These are phyloP conservation scores for Lycium ferocissimum DNA, from an alignment of 257 asterid genomes.

Conservation along the genomic window DNA sequence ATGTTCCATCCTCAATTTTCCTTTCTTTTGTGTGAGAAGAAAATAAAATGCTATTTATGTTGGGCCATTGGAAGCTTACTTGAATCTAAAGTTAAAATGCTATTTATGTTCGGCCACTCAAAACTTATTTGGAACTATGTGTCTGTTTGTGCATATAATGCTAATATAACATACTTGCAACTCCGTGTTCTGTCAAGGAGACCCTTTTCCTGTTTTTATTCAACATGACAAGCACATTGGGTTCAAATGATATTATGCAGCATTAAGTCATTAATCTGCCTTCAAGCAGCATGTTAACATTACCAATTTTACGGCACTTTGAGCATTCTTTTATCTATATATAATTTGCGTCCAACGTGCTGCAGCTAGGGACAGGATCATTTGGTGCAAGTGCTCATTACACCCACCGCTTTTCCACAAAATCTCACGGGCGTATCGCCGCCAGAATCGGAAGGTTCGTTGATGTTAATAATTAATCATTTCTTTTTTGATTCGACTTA, in stretches of 20 bases:
- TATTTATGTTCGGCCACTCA: neutral
- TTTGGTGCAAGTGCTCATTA: slow-evolving; percentile 80
- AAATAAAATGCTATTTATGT: neutral
- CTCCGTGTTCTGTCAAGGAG: slow-evolving; percentile 18
- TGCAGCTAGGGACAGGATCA: slow-evolving; percentile 83
- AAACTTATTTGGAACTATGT: neutral
- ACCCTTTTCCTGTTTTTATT: neutral
- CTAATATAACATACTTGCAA: neutral
- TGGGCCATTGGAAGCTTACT: neutral
- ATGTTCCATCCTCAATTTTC: neutral
- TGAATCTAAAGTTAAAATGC: neutral
- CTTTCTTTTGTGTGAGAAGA: neutral
- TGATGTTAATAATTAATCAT: slow-evolving; percentile 20
- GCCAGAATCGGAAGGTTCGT: slow-evolving; percentile 91
- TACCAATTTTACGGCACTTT: slow-evolving; percentile 7
- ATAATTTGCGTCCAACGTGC: slow-evolving; percentile 30
- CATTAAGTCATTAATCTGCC: slow-evolving; percentile 2
- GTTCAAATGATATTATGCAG: neutral
- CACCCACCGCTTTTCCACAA: slow-evolving; percentile 78
- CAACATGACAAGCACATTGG: neutral
- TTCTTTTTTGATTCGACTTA: neutral
- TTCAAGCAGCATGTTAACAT: slow-evolving; percentile 23
- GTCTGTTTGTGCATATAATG: slow-evolving; percentile 7
- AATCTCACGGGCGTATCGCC: slow-evolving; percentile 87
- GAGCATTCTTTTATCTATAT: slow-evolving; percentile 3